These are phyloP conservation scores for Grigorovia yakushimaensis DNA, from an alignment of 805 yeast species.

Conservation along the genomic window DNA sequence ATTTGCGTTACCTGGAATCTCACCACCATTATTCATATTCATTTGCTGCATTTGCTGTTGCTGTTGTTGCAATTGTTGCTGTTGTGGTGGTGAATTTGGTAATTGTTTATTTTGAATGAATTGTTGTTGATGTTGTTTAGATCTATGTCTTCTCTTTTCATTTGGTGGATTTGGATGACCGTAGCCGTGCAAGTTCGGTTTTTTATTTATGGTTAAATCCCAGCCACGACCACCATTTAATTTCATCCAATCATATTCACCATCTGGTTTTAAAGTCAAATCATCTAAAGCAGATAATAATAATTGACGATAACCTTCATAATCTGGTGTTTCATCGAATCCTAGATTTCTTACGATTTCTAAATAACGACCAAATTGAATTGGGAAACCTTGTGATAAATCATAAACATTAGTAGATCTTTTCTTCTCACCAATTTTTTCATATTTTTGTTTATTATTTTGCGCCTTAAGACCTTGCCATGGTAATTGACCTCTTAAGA, in stretches of 20 bases:
- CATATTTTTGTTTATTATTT: slow-evolving; percentile 94
- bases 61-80: slow-evolving; percentile 29
- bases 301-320: slow-evolving; percentile 71
- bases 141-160: slow-evolving; percentile 28
- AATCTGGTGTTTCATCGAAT: slow-evolving; percentile 92
- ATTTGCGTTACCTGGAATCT: slow-evolving; percentile 6
- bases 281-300: slow-evolving; percentile 70
- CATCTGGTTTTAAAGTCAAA: slow-evolving; percentile 65
- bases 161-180: slow-evolving; percentile 87
- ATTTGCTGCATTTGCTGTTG: slow-evolving; percentile 19
- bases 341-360: slow-evolving; percentile 79
- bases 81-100: slow-evolving; percentile 23
- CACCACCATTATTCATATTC: slow-evolving; percentile 9
- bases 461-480: slow-evolving; percentile 99
- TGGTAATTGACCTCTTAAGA: slow-evolving; percentile 86
- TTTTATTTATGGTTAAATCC: slow-evolving; percentile 83
- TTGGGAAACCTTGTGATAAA: slow-evolving; percentile 80
- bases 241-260: slow-evolving; percentile 96
- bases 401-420: slow-evolving; percentile 81
- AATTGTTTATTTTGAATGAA: slow-evolving; percentile 28
- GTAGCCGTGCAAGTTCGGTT: slow-evolving; percentile 90
- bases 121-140: slow-evolving; percentile 23
- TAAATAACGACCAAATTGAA: slow-evolving; percentile 86
- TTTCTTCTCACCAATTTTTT: slow-evolving; percentile 93
- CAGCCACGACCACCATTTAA: slow-evolving; percentile 92